Evolutionary conservation across 1,139 yeast species (phyloP).

Genomic region (Taphrina populina): DNA sequence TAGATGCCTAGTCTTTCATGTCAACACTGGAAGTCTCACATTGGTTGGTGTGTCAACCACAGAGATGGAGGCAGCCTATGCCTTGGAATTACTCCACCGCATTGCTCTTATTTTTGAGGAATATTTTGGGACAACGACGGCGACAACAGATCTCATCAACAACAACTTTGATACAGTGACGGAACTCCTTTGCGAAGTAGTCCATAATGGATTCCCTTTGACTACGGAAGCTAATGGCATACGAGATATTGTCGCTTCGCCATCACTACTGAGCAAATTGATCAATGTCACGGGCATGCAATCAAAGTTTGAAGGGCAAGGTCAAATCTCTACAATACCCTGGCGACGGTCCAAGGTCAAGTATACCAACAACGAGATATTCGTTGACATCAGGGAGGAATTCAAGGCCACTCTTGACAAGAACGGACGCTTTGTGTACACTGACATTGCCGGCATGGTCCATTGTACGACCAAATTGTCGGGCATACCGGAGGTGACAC

Average conservation of each 20-base stretch:
- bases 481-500: slow-evolving; percentile 70
- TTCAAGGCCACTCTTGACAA: slow-evolving; percentile 18
- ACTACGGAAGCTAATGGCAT: slow-evolving; percentile 70
- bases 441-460: slow-evolving; percentile 2
- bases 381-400: slow-evolving; percentile 67
- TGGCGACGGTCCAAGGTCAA: slow-evolving; percentile 72
- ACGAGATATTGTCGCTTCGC: slow-evolving; percentile 66
- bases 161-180: slow-evolving; percentile 66
- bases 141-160: slow-evolving; percentile 57
- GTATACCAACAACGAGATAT: slow-evolving; percentile 74
- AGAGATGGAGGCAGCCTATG: slow-evolving; percentile 22
- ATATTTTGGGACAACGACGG: slow-evolving; percentile 53
- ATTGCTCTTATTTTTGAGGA: slow-evolving; percentile 51
- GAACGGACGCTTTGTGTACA: slow-evolving; percentile 6
- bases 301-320: slow-evolving; percentile 16
- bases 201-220: slow-evolving; percentile 74
- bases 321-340: slow-evolving; percentile 50
- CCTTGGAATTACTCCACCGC: slow-evolving; percentile 21
- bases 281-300: slow-evolving; percentile 38
- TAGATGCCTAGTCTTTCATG: slow-evolving; percentile 4
- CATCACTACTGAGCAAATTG: slow-evolving; percentile 43
- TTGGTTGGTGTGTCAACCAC: slow-evolving; percentile 10
- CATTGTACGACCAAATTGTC: slow-evolving; percentile 42
- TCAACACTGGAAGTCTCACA: slow-evolving; percentile 2
- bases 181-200: slow-evolving; percentile 62